Conservation (phyloP, 495 filamentous ascomycete species). For the Aspergillus indologenus region DNA sequence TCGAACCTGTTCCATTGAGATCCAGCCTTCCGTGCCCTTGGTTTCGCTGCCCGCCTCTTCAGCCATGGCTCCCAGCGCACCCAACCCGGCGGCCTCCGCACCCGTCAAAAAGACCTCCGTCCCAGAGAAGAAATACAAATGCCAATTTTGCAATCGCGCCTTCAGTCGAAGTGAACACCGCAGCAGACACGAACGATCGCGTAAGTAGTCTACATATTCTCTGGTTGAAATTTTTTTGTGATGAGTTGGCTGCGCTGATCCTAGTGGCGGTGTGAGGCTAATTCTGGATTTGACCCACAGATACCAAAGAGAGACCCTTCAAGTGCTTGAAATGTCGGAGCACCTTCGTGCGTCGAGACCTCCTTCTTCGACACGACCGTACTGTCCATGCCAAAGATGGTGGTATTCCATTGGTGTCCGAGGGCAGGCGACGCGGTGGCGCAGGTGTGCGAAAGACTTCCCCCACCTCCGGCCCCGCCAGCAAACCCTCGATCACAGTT, state of each 20-base stretch:
- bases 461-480: conserved; percentile 62
- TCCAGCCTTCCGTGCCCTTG: conserved; percentile 29
- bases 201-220: conserved; percentile 59
- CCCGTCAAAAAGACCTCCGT: conserved; percentile 59
- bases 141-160: conserved; percentile 95
- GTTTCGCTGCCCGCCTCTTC: conserved; percentile 34
- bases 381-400: conserved; percentile 99
- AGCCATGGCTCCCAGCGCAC: conserved; percentile 54
- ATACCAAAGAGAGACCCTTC: conserved; percentile 98
- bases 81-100: conserved; percentile 60
- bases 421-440: conserved; percentile 82
- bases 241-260: neutral
- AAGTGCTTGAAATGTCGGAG: conserved; percentile 97
- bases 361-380: conserved; percentile 93
- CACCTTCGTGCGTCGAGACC: conserved; percentile 95
- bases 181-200: conserved; percentile 93
- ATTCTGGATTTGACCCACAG: conserved; percentile 44
- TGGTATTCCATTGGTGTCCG: conserved; percentile 89
- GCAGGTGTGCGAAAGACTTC: conserved; percentile 57
- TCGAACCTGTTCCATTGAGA: conserved; percentile 40
- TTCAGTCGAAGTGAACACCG: conserved; percentile 97
- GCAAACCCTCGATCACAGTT: conserved; percentile 75
- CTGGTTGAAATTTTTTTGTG: neutral
- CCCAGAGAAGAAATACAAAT: conserved; percentile 98
- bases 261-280: neutral